Evolutionary conservation across 441 rosid genomes (phyloP).

Genomic region (Erodium texanum): DNA sequence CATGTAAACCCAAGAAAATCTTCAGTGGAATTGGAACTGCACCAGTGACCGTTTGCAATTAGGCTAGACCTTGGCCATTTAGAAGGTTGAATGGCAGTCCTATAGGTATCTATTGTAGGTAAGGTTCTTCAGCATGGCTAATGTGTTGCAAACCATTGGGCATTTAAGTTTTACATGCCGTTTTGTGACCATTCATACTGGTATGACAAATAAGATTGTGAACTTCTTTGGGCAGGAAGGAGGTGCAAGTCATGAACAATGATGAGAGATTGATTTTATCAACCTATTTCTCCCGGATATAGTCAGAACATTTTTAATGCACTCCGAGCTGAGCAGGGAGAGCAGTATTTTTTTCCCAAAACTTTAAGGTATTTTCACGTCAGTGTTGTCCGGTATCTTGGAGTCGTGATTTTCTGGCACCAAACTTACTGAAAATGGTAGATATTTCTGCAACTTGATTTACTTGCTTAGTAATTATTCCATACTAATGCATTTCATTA

Average conservation of each 20-base stretch:
- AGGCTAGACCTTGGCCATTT: too few relatives aligned
- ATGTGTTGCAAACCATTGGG: not conserved
- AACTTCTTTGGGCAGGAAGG: constrained; percentile 51
- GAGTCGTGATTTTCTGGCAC: too few relatives aligned
- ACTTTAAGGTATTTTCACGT: too few relatives aligned
- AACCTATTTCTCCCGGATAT: constrained; percentile 42
- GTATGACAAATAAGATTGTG: constrained; percentile 4
- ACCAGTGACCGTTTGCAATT: too few relatives aligned
- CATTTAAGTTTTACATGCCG: not conserved
- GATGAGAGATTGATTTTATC: constrained; percentile 40
- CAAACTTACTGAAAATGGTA: not conserved
- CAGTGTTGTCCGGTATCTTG: too few relatives aligned
- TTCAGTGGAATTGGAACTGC: too few relatives aligned
- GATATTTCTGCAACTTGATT: constrained; percentile 3
- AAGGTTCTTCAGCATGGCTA: not conserved
- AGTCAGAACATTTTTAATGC: not conserved
- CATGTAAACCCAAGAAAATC: too few relatives aligned
- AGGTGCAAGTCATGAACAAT: constrained; percentile 35
- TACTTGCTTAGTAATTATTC: not conserved
- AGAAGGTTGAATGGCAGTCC: not conserved
- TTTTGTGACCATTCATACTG: not conserved
- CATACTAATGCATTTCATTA: not conserved
- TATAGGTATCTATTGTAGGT: not conserved
- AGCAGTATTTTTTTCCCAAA: not conserved
- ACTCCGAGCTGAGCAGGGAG: constrained; percentile 4